Evolutionary conservation across 78 protist genomes (phyloP).

Genomic region (slime mould (Dictyostelium discoideum)): DNA sequence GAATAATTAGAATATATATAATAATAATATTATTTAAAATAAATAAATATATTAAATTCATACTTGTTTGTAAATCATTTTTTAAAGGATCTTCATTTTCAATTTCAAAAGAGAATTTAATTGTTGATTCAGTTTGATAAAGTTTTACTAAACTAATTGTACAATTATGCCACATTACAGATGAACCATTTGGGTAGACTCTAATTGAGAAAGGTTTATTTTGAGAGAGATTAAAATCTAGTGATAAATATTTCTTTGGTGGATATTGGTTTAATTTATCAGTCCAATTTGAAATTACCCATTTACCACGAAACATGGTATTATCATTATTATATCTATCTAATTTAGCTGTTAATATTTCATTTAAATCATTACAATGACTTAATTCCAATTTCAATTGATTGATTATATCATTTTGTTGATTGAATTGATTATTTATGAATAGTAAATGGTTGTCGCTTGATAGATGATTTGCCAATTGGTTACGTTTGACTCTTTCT

Average conservation of each 20-base stretch:
- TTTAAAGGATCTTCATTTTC: neutral
- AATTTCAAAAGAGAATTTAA: neutral
- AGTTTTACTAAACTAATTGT: neutral
- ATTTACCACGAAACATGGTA: neutral
- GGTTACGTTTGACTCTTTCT: neutral
- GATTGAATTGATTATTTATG: neutral
- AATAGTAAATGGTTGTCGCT: neutral
- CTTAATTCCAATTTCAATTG: neutral
- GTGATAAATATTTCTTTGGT: neutral
- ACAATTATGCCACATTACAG: neutral
- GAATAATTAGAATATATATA: neutral
- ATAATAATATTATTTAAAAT: neutral
- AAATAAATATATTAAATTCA: neutral
- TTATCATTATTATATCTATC: neutral
- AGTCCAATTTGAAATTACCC: conserved; percentile 5
- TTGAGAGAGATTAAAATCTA: neutral
- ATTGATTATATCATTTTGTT: neutral
- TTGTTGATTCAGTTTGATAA: neutral
- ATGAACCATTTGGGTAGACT: neutral
- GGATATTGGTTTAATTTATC: neutral
- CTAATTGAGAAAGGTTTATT: neutral
- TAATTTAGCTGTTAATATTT: neutral
- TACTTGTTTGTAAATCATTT: neutral
- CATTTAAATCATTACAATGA: neutral
- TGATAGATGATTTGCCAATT: neutral